These are phyloP conservation scores for Sechiopsis laciniata DNA, from an alignment of 306 rosid species.

Conservation along the genomic window DNA sequence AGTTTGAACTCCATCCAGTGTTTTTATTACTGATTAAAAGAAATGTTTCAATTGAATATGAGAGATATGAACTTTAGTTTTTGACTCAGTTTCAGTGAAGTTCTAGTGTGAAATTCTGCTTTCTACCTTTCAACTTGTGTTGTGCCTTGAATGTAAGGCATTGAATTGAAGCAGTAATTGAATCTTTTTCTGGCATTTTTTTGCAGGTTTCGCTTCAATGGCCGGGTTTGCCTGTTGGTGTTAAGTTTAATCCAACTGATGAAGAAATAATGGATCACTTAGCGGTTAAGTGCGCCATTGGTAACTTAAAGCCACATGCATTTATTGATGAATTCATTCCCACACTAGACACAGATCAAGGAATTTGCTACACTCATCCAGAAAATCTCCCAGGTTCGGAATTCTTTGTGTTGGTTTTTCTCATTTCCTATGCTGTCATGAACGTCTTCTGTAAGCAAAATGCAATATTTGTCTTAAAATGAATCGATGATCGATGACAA, in stretches of 20 bases:
- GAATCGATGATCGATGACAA: neutral
- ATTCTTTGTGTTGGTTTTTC: neutral
- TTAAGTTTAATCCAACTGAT: conserved; percentile 89
- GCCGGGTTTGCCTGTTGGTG: conserved; percentile 92
- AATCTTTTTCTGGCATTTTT: neutral
- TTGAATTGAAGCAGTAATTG: neutral
- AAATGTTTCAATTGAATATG: neutral
- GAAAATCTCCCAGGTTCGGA: conserved; percentile 73
- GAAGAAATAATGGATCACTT: conserved; percentile 61
- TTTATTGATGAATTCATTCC: conserved; percentile 74
- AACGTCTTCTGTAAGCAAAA: neutral
- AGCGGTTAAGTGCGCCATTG: conserved; percentile 66
- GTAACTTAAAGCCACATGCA: conserved; percentile 45
- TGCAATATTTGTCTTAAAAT: no score
- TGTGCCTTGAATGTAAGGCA: conserved; percentile 1
- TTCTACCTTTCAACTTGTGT: neutral
- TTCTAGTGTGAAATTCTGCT: neutral
- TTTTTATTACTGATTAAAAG: conserved; percentile 14
- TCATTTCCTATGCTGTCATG: neutral
- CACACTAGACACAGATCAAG: conserved; percentile 57
- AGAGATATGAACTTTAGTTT: neutral
- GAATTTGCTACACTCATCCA: conserved; percentile 81
- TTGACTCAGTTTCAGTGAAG: neutral
- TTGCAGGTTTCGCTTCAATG: conserved; percentile 61
- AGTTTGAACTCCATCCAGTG: conserved; percentile 29